Evolutionary conservation across 225 moss, liverwort and hornwort species (phyloP).

Genomic region (Polytrichum formosum): DNA sequence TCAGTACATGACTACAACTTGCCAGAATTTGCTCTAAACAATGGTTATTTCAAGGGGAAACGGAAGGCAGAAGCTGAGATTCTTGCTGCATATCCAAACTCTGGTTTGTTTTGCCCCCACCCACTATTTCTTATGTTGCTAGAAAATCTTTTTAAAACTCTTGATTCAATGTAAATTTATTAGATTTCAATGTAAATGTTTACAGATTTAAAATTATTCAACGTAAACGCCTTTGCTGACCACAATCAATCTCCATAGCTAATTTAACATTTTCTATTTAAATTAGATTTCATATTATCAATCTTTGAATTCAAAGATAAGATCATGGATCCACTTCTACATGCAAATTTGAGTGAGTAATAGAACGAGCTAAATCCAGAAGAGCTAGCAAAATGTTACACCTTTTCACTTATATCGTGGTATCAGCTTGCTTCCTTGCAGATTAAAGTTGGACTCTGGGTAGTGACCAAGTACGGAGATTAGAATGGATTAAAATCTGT

Average conservation of each 20-base stretch:
- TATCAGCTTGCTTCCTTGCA: neutral
- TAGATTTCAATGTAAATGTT: neutral
- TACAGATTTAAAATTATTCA: no score
- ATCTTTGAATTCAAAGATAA: neutral
- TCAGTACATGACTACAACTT: slow-evolving; percentile 89
- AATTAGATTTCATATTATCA: neutral
- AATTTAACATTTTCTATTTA: neutral
- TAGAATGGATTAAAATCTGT: no score
- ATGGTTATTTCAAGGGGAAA: slow-evolving; percentile 83
- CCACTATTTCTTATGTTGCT: no score
- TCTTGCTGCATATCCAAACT: slow-evolving; percentile 48
- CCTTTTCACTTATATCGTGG: neutral
- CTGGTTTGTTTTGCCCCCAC: slow-evolving; percentile 30
- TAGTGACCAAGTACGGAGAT: no score
- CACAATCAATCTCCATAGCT: neutral
- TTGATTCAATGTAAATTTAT: neutral
- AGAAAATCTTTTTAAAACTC: no score
- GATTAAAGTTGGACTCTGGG: neutral
- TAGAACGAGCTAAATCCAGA: no score
- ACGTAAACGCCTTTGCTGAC: neutral
- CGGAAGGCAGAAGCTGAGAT: slow-evolving; percentile 68
- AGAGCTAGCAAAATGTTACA: neutral
- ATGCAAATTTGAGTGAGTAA: no score
- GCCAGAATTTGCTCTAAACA: slow-evolving; percentile 67
- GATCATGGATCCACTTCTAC: no score